These are phyloP conservation scores for Phytophthora aleatoria DNA, from an alignment of 352 stramenopile genomes.

Conservation along the genomic window DNA sequence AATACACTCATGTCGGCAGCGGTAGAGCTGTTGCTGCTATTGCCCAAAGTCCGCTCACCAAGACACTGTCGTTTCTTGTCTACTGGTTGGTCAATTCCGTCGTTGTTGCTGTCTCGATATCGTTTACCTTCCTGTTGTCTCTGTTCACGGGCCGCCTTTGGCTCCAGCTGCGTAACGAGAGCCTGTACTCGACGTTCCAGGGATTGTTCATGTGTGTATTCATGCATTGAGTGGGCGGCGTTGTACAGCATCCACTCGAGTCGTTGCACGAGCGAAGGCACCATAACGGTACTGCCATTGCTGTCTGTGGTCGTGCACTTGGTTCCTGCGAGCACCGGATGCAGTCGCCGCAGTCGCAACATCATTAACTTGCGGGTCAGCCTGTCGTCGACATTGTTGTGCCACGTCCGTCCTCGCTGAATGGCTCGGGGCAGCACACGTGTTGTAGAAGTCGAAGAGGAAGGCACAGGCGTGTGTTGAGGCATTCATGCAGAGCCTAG, in stretches of 20 bases:
- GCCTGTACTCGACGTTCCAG: slow-evolving; percentile 72
- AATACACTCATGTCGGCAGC: slow-evolving; percentile 24
- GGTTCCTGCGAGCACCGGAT: slow-evolving; percentile 32
- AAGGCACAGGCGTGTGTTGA: not conserved
- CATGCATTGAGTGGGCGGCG: slow-evolving; percentile 59
- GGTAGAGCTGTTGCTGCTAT: not conserved
- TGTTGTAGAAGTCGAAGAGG: slow-evolving; percentile 4
- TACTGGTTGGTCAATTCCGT: not conserved
- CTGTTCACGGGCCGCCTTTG: slow-evolving; percentile 11
- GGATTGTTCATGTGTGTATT: slow-evolving; percentile 69
- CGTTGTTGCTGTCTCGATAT: not conserved
- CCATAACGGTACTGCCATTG: slow-evolving; percentile 8
- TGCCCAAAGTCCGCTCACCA: no score
- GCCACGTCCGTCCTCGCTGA: slow-evolving; percentile 25
- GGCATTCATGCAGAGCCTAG: slow-evolving; percentile 27
- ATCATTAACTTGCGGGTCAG: slow-evolving; percentile 46
- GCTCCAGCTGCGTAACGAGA: slow-evolving; percentile 63
- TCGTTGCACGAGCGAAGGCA: slow-evolving; percentile 55
- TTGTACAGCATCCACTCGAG: slow-evolving; percentile 82
- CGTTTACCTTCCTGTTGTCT: slow-evolving; percentile 18
- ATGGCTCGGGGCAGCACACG: slow-evolving; percentile 12
- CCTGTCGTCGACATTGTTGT: slow-evolving; percentile 35
- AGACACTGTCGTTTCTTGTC: slow-evolving; percentile 20
- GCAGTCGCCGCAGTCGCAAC: slow-evolving; percentile 30
- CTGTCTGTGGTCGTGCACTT: slow-evolving; percentile 11